Evolutionary conservation across 1,139 yeast genomes (phyloP).

Genomic region (Blastobotrys malaysiensis): DNA sequence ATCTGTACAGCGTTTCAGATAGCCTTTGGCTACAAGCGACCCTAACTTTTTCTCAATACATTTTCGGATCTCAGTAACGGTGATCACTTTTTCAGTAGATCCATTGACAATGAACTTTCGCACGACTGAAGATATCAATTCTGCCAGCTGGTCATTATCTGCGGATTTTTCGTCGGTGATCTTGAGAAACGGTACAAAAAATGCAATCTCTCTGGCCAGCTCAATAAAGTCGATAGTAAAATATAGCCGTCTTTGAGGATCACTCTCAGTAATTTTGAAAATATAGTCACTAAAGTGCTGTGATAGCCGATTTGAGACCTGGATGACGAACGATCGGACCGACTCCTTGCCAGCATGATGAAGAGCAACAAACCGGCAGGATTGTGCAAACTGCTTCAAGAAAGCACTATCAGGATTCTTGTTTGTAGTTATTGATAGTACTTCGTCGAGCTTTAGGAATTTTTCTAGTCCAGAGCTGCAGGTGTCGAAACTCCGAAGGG

Average conservation of each 20-base stretch:
- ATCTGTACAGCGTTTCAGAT: background rate
- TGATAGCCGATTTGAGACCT: background rate
- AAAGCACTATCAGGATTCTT: slow-evolving; percentile 85
- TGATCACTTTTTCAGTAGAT: background rate
- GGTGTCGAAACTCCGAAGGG: slow-evolving; percentile 32
- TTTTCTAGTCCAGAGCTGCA: slow-evolving; percentile 89
- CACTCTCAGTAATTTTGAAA: background rate
- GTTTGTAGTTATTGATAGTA: slow-evolving; percentile 95
- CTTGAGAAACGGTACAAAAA: background rate
- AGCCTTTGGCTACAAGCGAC: background rate
- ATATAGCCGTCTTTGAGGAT: background rate
- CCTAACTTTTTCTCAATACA: background rate
- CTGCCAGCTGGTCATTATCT: background rate
- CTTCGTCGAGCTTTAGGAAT: slow-evolving; percentile 90
- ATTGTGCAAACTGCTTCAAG: slow-evolving; percentile 65
- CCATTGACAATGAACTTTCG: background rate
- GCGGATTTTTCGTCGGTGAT: background rate
- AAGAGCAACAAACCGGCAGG: slow-evolving; percentile 27
- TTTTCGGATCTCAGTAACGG: background rate
- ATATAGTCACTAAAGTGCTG: background rate
- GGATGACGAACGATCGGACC: background rate
- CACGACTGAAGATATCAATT: background rate
- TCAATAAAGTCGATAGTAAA: background rate
- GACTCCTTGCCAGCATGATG: background rate
- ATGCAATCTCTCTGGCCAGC: background rate